Conservation (phyloP, 768 basidiomycete genomes). For the Pleurotus tuoliensis region DNA sequence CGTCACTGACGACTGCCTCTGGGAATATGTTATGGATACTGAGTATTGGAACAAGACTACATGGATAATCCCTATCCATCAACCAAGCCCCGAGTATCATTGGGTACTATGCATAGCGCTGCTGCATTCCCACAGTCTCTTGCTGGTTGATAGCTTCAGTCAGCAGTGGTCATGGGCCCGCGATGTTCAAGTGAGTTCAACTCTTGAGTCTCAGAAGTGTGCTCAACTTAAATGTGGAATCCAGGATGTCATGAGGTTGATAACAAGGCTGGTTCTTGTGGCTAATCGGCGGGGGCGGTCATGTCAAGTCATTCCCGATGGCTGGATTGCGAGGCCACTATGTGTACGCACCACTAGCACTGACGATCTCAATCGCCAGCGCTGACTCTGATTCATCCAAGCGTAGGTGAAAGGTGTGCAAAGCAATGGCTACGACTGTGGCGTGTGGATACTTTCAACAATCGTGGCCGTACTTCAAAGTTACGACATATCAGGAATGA, state of each 20-base stretch:
- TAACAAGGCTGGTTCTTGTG: background rate
- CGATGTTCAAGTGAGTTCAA: constrained; percentile 5
- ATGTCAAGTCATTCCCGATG: background rate
- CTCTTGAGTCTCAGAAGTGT: background rate
- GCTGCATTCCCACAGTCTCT: constrained; percentile 9
- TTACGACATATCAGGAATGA: background rate
- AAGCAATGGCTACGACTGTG: constrained; percentile 7
- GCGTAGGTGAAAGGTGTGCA: background rate
- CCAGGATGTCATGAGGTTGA: background rate
- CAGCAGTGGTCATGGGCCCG: background rate
- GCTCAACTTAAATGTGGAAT: background rate
- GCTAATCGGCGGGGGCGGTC: background rate
- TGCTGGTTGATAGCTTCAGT: constrained; percentile 29
- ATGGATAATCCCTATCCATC: constrained; percentile 37
- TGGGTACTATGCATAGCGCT: constrained; percentile 27
- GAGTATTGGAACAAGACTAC: constrained; percentile 25
- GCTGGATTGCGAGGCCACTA: background rate
- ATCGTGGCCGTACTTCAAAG: constrained; percentile 8
- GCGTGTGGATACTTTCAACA: constrained; percentile 5
- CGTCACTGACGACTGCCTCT: constrained; percentile 14
- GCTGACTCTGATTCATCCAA: background rate
- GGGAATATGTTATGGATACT: constrained; percentile 9
- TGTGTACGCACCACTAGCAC: background rate
- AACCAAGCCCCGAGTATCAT: constrained; percentile 16
- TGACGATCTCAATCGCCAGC: background rate